Evolutionary conservation across 345 rosid species (phyloP), one percentile per base, ranked within the genome.

Genomic region (Salix suchowensis): DNA sequence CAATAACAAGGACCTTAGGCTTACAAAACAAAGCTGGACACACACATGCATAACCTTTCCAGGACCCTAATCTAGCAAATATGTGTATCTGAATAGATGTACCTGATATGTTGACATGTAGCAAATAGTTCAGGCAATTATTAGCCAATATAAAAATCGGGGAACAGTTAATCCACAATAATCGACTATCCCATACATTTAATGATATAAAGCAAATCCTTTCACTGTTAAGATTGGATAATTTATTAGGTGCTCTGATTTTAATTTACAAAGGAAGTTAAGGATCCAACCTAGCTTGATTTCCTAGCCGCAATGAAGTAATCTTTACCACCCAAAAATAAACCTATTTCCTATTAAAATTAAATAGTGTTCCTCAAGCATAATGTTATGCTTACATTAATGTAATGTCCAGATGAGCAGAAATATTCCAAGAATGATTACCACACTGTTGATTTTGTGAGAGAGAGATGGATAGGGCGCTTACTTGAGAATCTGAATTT

Each of bases 401-500:
- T 16, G 55, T 50, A 44, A 44, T 40, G 44, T 40, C 44, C 44
- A 40, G 44, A 40, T 40, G 44, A 40, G 44, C 8, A 40, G 44
- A 40, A 40, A 40, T 9, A 40, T 40, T 40, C 44, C 44, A 9
- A 40, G 44, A 40, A 40, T 40, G 44, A 40, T 40, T 40, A 40
- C 12, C 4, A n/a, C 32, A 23, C 8, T 18, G 54, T 65, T 16
- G 70, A 1, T 34, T 7, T 40, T 23, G 55, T 9, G 72, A 5
- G 80, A 46, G 68, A 58, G 74, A 61, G 72, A 71, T 82, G 74
- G 77, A 70, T 67, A 70, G 77, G 77, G 81, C 75, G 65, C 37
- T 85, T 89, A 84, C 88, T 52, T 81, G 88, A 50, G 88, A 76
- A 62, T 62, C 77, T 1, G 79, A 76, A 68, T 70, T 82, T 2